A percentile compares a stretch with the other conserved stretches of the same genome.
phyloP scores from a whole-genome alignment of 2,329 filamentous ascomycete genomes.

The Fusarium napiforme region DNA sequence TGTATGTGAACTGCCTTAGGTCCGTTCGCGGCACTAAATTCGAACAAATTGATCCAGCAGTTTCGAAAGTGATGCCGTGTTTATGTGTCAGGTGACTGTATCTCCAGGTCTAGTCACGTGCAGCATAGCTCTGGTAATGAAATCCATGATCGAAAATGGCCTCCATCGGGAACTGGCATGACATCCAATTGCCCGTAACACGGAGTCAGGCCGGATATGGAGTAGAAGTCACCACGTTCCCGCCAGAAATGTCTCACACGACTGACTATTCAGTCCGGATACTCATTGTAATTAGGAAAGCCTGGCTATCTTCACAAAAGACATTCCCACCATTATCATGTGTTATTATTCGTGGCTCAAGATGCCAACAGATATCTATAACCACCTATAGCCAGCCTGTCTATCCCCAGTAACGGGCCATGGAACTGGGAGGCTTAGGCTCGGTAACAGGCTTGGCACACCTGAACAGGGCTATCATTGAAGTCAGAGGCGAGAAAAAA shows the following conservation, averaged over 20 bases:
- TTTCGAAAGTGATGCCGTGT: not conserved
- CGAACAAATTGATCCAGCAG: constrained; percentile 12
- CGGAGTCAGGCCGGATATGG: not conserved
- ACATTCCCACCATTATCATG: constrained; percentile 2
- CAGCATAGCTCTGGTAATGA: not conserved
- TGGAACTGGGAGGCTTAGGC: constrained; percentile 11
- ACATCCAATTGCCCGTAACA: not conserved
- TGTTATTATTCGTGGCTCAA: constrained; percentile 3
- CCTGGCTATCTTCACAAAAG: constrained; percentile 8
- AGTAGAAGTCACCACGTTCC: not conserved
- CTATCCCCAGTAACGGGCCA: not conserved
- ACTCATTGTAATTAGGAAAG: constrained; percentile 29
- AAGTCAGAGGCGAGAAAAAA: not conserved
- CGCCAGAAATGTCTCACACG: constrained; percentile 1
- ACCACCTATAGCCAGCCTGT: not conserved
- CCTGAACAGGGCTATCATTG: constrained; percentile 12
- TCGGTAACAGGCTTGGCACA: constrained; percentile 30
- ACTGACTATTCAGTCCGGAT: constrained; percentile 28
- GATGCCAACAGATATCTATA: constrained; percentile 3
- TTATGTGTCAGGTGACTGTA: not conserved
- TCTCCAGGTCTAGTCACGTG: constrained; percentile 6
- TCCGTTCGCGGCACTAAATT: not conserved
- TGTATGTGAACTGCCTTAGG: not conserved
- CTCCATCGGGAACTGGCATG: not conserved
- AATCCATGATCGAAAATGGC: not conserved